Percentiles rank a stretch among this genome's conserved stretches.
These are phyloP conservation scores for Gossypium rotundifolium DNA, from an alignment of 345 rosid genomes.

Conservation along the genomic window DNA sequence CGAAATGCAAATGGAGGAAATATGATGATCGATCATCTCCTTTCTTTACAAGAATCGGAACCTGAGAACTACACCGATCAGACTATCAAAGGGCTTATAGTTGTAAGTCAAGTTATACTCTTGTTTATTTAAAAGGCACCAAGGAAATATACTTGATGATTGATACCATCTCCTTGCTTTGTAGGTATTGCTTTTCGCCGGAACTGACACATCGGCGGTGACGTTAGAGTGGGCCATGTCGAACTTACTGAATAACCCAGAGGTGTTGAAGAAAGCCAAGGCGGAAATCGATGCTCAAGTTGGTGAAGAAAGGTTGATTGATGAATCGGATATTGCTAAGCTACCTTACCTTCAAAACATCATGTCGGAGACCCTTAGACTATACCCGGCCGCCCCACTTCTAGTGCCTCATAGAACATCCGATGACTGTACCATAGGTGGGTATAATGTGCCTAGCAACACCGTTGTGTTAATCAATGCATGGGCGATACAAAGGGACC, in stretches of 20 bases:
- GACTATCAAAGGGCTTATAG: conserved; percentile 39
- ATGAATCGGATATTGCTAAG: conserved; percentile 31
- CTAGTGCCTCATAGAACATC: conserved; percentile 34
- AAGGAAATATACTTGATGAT: background rate
- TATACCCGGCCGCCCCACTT: conserved; percentile 34
- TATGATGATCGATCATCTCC: conserved; percentile 42
- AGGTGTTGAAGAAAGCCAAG: too few species aligned
- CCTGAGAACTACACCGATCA: conserved; percentile 41
- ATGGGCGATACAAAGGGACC: conserved; percentile 55
- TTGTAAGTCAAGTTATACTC: conserved; percentile 9
- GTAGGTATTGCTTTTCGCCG: conserved; percentile 24
- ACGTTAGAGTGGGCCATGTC: conserved; percentile 40
- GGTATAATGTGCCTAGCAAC: conserved; percentile 37
- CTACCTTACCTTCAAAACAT: conserved; percentile 37
- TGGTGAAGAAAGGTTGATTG: conserved; percentile 23
- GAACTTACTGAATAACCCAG: too few species aligned
- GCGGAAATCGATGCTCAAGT: conserved; percentile 20
- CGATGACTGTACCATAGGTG: conserved; percentile 34
- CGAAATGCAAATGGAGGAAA: conserved; percentile 17
- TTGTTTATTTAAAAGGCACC: too few species aligned
- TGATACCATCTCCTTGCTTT: too few species aligned
- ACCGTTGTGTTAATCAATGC: conserved; percentile 34
- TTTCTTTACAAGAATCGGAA: conserved; percentile 32
- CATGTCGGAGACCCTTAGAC: conserved; percentile 36
- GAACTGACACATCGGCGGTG: conserved; percentile 36